phyloP scores from a whole-genome alignment of 208 protist species.

The Acanthamoeba castellanii region DNA sequence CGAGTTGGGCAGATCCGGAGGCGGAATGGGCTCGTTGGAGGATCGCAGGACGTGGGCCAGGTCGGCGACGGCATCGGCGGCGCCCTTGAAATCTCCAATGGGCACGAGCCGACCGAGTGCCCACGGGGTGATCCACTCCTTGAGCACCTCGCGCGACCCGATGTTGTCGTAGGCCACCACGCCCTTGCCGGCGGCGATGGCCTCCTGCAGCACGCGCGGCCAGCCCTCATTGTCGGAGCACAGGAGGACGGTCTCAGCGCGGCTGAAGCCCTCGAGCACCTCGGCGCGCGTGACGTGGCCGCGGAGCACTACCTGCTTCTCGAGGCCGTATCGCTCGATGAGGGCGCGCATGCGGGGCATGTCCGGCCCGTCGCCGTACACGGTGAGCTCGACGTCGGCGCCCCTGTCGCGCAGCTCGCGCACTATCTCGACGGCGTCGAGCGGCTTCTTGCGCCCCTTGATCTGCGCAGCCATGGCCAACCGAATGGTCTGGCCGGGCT shows the following conservation, averaged over 20 bases:
- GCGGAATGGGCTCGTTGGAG: conserved; percentile 29
- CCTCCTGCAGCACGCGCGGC: conserved; percentile 36
- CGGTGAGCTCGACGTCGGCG: conserved; percentile 58
- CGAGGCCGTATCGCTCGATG: conserved; percentile 32
- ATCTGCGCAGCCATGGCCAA: conserved; percentile 15
- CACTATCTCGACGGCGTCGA: conserved; percentile 25
- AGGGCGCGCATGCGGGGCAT: conserved; percentile 45
- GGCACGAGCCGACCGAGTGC: conserved; percentile 25
- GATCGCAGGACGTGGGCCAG: conserved; percentile 10
- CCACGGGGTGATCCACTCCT: conserved; percentile 24
- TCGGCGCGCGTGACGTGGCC: conserved; percentile 48
- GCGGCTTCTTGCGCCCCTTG: conserved; percentile 10
- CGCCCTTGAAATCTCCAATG: conserved; percentile 62
- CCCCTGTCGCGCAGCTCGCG: neutral
- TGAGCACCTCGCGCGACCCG: conserved; percentile 31
- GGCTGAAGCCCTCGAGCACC: conserved; percentile 41
- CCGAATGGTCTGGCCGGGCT: conserved; percentile 21
- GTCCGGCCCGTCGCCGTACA: conserved; percentile 27
- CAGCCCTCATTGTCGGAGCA: conserved; percentile 45
- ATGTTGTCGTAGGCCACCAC: conserved; percentile 51
- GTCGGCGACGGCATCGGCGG: neutral
- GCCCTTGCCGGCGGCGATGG: conserved; percentile 48
- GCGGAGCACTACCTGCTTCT: neutral
- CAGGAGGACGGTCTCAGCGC: conserved; percentile 19
- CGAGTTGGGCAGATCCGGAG: conserved; percentile 43